Conservation (phyloP, 176 grass and related monocot species). For the Cocos nucifera region DNA sequence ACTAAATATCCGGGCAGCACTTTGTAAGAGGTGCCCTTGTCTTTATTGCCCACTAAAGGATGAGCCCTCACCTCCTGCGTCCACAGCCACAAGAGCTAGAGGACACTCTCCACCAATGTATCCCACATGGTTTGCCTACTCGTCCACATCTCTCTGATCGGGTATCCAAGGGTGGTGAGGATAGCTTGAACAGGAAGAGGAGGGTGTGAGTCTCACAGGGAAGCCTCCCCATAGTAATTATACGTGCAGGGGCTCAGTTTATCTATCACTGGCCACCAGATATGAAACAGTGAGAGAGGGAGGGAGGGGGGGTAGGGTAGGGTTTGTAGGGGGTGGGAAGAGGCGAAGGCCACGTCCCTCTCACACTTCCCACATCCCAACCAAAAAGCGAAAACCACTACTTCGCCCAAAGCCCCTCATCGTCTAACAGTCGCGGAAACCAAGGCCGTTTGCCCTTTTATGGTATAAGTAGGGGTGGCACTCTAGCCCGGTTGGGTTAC, state of each 20-base stretch:
- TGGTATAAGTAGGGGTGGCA: background rate
- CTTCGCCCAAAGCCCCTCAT: conserved; percentile 35
- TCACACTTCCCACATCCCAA: conserved; percentile 30
- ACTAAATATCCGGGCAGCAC: conserved; percentile 57
- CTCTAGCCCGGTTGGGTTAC: too few relatives aligned
- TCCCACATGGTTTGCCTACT: background rate
- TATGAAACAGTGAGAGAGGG: background rate
- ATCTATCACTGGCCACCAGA: conserved; percentile 4
- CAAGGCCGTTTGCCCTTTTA: conserved; percentile 38
- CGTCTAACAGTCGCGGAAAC: conserved; percentile 56
- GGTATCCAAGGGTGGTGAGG: conserved; percentile 12
- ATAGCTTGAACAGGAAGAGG: background rate
- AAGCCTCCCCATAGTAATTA: background rate
- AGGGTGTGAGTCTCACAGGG: conserved; percentile 16
- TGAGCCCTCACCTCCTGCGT: background rate
- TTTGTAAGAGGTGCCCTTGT: conserved; percentile 93
- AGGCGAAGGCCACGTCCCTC: conserved; percentile 28
- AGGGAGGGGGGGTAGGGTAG: conserved; percentile 22
- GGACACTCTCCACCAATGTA: background rate
- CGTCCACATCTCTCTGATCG: background rate
- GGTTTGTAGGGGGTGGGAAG: conserved; percentile 27
- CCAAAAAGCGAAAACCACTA: conserved; percentile 28
- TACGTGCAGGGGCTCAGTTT: background rate
- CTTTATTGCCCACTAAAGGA: conserved; percentile 35
- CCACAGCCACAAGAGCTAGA: background rate